phyloP scores from a whole-genome alignment of 805 yeast species.

The Saccharomyces paradoxus region DNA sequence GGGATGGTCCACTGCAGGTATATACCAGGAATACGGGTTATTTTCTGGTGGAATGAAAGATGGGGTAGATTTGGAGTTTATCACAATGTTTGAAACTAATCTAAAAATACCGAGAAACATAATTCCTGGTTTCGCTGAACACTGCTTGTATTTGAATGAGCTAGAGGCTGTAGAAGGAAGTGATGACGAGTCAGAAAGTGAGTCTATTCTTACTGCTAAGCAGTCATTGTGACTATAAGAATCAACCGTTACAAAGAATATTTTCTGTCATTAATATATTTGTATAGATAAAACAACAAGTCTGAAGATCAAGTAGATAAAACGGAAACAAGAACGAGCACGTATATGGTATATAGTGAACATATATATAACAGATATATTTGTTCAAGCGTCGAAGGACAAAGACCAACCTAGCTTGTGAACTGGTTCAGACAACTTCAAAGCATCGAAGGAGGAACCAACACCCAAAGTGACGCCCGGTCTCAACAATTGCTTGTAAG shows the following conservation, averaged over 20 bases:
- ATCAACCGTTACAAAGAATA: neutral
- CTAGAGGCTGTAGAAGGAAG: neutral
- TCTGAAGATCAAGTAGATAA: neutral
- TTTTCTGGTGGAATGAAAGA: constrained; percentile 86
- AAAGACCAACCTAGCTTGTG: constrained; percentile 96
- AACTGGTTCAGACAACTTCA: constrained; percentile 90
- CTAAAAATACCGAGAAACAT: constrained; percentile 39
- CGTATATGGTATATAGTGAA: neutral
- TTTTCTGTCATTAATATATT: neutral
- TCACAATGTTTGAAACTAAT: constrained; percentile 70
- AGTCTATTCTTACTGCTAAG: neutral
- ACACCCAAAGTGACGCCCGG: constrained; percentile 96
- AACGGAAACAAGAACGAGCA: neutral
- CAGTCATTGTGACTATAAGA: neutral
- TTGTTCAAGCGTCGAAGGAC: constrained; percentile 74
- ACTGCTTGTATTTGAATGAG: constrained; percentile 4
- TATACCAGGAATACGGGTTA: constrained; percentile 86
- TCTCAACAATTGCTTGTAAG: constrained; percentile 90
- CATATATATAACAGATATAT: neutral
- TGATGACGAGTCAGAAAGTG: neutral
- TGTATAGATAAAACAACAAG: neutral
- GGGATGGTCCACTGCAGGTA: constrained; percentile 90
- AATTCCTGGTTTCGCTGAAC: constrained; percentile 57
- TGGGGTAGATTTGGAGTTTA: constrained; percentile 82
- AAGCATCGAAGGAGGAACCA: constrained; percentile 94